Evolutionary conservation across 805 yeast genomes (phyloP).

Genomic region (Cephaloascus fragrans): DNA sequence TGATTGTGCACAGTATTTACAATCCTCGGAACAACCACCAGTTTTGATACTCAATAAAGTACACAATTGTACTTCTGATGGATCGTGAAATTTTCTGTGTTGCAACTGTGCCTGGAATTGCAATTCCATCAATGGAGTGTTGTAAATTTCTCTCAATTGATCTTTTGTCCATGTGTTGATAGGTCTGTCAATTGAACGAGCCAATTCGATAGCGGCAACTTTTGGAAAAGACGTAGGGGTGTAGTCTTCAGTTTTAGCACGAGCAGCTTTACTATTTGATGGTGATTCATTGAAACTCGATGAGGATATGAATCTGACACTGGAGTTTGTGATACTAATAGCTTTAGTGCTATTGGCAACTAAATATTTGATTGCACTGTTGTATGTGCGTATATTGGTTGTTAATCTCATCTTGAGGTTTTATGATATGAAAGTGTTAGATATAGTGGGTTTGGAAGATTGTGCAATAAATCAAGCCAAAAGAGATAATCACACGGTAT

Average conservation of each 20-base stretch:
- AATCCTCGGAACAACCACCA: conserved; percentile 79
- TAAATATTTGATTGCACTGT: too few relatives aligned
- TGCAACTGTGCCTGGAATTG: conserved; percentile 51
- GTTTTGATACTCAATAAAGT: conserved; percentile 66
- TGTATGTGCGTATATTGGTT: too few relatives aligned
- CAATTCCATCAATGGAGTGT: conserved; percentile 57
- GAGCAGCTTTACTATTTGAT: neutral
- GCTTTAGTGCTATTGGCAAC: too few relatives aligned
- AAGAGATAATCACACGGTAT: too few relatives aligned
- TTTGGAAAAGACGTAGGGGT: neutral
- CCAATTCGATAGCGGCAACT: conserved; percentile 8
- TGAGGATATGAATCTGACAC: neutral
- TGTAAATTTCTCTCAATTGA: conserved; percentile 50
- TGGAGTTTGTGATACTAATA: too few relatives aligned
- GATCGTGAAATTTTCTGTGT: conserved; percentile 60
- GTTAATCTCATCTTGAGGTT: too few relatives aligned
- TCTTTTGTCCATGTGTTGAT: conserved; percentile 45
- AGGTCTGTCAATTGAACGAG: conserved; percentile 11
- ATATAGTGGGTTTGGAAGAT: too few relatives aligned
- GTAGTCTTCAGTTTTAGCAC: neutral
- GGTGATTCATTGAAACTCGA: neutral
- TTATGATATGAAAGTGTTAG: too few relatives aligned
- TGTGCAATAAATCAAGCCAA: too few relatives aligned
- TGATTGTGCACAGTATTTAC: conserved; percentile 76
- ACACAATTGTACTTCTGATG: conserved; percentile 63